phyloP scores from a whole-genome alignment of 768 basidiomycete genomes.

The Fomitopsis pulvina region DNA sequence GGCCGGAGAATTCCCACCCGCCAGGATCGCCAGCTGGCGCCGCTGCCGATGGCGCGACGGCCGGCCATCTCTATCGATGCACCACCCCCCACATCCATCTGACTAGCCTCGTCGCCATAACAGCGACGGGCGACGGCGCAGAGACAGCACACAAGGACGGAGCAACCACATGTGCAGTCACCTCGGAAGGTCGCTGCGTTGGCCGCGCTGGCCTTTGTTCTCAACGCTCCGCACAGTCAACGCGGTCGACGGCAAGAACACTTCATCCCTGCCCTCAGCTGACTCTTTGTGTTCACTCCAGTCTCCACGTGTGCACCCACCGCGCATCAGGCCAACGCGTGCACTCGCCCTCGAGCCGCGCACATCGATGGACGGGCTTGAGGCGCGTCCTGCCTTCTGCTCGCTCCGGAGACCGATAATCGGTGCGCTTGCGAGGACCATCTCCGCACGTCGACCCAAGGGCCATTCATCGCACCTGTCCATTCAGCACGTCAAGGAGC shows the following conservation, averaged over 20 bases:
- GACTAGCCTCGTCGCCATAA: no score
- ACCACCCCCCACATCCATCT: no score
- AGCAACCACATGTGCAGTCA: no score
- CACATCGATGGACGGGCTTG: no score
- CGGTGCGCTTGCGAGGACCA: neutral
- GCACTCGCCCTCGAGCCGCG: no score
- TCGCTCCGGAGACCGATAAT: no score
- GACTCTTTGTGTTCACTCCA: neutral
- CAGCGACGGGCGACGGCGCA: no score
- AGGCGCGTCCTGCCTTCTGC: no score
- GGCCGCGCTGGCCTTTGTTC: neutral
- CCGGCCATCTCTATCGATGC: no score
- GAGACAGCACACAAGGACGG: no score
- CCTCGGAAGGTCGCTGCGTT: no score
- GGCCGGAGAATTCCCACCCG: neutral
- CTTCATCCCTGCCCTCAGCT: neutral
- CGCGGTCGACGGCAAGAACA: conserved; percentile 1
- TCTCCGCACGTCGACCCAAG: neutral
- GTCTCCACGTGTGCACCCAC: neutral
- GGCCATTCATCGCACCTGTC: neutral
- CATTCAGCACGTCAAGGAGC: neutral
- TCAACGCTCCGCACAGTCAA: neutral
- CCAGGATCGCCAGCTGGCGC: neutral
- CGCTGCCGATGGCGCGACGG: neutral
- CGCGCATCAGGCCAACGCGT: neutral